Percentiles rank a stretch among this genome's conserved stretches.
phyloP scores from a whole-genome alignment of 2,329 filamentous ascomycete species.

The Geosmithia flava region DNA sequence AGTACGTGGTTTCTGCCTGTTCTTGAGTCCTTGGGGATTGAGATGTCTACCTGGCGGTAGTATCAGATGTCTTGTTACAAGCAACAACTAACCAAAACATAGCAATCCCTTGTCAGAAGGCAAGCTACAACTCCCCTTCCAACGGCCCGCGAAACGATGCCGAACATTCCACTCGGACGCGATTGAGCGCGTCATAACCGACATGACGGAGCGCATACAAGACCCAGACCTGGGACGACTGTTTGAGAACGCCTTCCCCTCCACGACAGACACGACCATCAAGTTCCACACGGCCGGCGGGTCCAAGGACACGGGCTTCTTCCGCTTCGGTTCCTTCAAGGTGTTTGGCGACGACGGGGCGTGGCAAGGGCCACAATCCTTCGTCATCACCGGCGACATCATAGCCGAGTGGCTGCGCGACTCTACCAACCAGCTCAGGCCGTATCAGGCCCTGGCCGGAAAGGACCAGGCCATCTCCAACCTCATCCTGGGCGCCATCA shows the following conservation, averaged over 20 bases:
- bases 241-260: conserved; percentile 93
- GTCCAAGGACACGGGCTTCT: conserved; percentile 23
- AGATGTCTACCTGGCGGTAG: too few relatives aligned
- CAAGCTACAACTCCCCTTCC: conserved; percentile 68
- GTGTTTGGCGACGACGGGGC: conserved; percentile 35
- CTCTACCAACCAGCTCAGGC: conserved; percentile 84
- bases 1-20: conserved; percentile 17
- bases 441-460: conserved; percentile 76
- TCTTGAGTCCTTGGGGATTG: too few relatives aligned
- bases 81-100: conserved; percentile 1
- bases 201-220: conserved; percentile 67
- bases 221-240: conserved; percentile 82
- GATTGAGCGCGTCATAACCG: conserved; percentile 78
- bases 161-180: conserved; percentile 79
- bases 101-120: conserved; percentile 73
- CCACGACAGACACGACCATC: conserved; percentile 72
- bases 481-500: conserved; percentile 84
- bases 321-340: conserved; percentile 17
- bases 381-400: conserved; percentile 89
- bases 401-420: conserved; percentile 88
- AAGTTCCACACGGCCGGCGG: conserved; percentile 66
- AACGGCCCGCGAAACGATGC: conserved; percentile 69
- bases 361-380: conserved; percentile 81
- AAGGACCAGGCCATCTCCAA: conserved; percentile 68
- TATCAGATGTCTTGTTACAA: not conserved